phyloP scores from a whole-genome alignment of 2,329 filamentous ascomycete species.

The Fusarium anthophilum region DNA sequence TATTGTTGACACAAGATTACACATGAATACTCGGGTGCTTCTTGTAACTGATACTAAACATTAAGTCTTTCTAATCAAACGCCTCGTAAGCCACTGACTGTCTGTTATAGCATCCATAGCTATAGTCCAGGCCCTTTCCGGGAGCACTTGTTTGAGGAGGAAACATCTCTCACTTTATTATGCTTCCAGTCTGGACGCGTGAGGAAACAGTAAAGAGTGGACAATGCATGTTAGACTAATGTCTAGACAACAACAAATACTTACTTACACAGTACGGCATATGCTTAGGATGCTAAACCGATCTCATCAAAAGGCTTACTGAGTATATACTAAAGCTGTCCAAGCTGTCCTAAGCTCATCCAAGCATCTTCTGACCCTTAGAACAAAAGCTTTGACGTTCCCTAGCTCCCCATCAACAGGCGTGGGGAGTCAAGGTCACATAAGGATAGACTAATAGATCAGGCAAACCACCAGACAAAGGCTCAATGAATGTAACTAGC shows the following conservation, averaged over 20 bases:
- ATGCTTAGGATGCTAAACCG: too few species aligned
- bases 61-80: constrained; percentile 2
- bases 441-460: too few species aligned
- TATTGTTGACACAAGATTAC: neutral
- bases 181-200: neutral
- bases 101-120: constrained; percentile 10
- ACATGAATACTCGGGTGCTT: neutral
- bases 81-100: neutral
- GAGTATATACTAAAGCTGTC: neutral
- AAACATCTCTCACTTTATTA: constrained; percentile 10
- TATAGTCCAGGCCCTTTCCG: neutral
- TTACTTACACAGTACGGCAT: neutral
- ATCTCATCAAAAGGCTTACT: neutral
- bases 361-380: neutral
- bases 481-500: neutral
- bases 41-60: neutral
- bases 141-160: constrained; percentile 7
- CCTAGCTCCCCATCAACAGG: neutral
- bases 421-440: neutral
- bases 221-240: neutral
- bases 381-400: neutral
- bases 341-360: neutral
- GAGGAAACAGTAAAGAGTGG: neutral
- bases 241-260: neutral
- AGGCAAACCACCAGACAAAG: neutral